Base-by-base conservation (phyloP, 1,284 basidiomycete species). In the Ustilago hordei region DNA sequence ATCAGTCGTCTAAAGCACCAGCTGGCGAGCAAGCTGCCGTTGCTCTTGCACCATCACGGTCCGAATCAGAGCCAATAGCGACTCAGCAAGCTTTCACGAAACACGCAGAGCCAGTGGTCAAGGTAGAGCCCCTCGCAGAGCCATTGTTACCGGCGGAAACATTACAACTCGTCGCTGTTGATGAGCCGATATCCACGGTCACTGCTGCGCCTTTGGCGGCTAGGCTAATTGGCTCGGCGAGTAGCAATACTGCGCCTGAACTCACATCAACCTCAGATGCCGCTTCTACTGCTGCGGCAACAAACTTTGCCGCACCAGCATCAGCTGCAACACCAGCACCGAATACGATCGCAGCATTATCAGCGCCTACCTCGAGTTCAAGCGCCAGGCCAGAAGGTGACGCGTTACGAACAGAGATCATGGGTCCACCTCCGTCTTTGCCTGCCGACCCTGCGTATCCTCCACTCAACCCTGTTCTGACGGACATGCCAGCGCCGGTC, bases 341-440 rank as follows among this genome's bases (percentile, higher is more conserved):
- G 13, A 17, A 43, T 47, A 47, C 38, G 9, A 48, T 72, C 23
- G 53, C 69, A 36, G 63, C 75, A 19, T 41, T 67, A 3, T 28
- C 56, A 12, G 28, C 17, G n/a, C 9, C 57, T 8, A 28, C 6
- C 41, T n/a, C 38, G 23, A 38, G 17, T 31, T 23, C 23, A 35
- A n/a, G 3, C 15, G 9, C 54, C 28, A 50, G 48, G 47, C n/a
- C 41, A 13, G 65, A 57, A 5, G 57, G 45, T 12, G 67, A 77
- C 11, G 48, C 39, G 4, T 48, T 78, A 34, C 67, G 71, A 15
- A 79, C 78, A 53, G 78, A 79, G 39, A 63, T 79, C 31, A 73
- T 79, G 62, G 78, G 78, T 11, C 78, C 78, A n/a, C 78, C 78
- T 5, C 74, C 78, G 17, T 52, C 60, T 23, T 35, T 77, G 15